Base-by-base conservation (phyloP, 2,329 filamentous ascomycete species). In the Pyricularia grisea region DNA sequence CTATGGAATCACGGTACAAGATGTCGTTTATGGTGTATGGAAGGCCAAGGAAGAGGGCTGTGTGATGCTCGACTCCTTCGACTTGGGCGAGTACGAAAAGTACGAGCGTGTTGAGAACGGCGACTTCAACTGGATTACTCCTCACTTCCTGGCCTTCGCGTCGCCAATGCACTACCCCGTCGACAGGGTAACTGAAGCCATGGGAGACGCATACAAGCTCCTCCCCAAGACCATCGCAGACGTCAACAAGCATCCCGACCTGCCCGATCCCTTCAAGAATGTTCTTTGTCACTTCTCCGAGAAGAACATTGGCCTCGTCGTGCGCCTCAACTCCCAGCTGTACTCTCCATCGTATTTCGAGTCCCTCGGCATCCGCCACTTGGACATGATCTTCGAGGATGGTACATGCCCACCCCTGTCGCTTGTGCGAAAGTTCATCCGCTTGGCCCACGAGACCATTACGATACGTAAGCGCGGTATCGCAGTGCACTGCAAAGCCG, bases 311-410 rank as follows among this genome's bases (percentile, higher is more conserved):
- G 95, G 95, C 36, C 85, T 99, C 3, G 94, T 99, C 3, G 95
- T 99, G 61, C 90, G 95, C 61, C 84, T 99, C 72, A 99, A 99
- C 83, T 98, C 94, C 0, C 92, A 94, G 73, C 87, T 99, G 9
- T 99, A 99, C 83, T 97, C 92, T 0, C 92, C 95, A 0, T 94
- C 93, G n/a, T 97, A 94, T 82, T 99, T 99, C 79, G 95, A 94
- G 72, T 92, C 94, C 3, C 84, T 99, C 68, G 94, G 94, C 33
- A 98, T 99, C 76, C 90, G 93, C 75, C 95, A 99, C 77, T 84
- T 98, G 60, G 95, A 99, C 81, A 99, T 99, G 95, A 98, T 99
- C 76, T 99, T 99, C 76, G 95, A 98, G 76, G 95, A 99, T 75
- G 95, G 95, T 72, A 99, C 95, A 4, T 99, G 95, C 78, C 95